Conservation (phyloP, 192 early-diverging fungal genomes). For the Lunasporangiospora selenospora region DNA sequence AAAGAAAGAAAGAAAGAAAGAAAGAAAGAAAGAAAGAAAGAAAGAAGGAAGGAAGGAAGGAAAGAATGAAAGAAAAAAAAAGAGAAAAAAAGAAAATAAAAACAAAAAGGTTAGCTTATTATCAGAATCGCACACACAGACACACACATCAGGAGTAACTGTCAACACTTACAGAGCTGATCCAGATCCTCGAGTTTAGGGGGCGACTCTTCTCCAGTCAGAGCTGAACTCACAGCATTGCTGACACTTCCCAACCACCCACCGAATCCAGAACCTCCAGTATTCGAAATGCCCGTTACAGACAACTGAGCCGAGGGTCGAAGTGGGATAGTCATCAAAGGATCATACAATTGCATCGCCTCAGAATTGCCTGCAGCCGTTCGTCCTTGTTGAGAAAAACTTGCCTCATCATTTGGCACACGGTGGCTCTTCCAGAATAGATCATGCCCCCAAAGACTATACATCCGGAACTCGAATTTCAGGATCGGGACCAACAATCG, state of each 20-base stretch:
- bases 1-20: too few species aligned
- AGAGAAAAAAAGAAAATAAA: not conserved
- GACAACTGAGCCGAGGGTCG: slow-evolving; percentile 6
- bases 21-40: not conserved
- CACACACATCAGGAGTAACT: not conserved
- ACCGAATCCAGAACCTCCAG: too few species aligned
- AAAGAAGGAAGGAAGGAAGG: not conserved
- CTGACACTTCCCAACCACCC: too few species aligned
- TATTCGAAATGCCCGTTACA: slow-evolving; percentile 19
- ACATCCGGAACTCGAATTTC: slow-evolving; percentile 36
- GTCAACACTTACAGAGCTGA: slow-evolving; percentile 29
- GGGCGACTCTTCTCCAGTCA: slow-evolving; percentile 6
- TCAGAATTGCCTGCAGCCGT: too few species aligned
- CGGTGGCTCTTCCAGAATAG: slow-evolving; percentile 20
- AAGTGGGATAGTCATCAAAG: slow-evolving; percentile 23
- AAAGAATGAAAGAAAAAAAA: not conserved
- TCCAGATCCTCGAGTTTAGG: slow-evolving; percentile 36
- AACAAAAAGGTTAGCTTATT: not conserved
- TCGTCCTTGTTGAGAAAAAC: not conserved
- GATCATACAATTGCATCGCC: slow-evolving; percentile 32
- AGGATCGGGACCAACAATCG: slow-evolving; percentile 37
- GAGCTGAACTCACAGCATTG: too few species aligned
- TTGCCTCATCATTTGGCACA: slow-evolving; percentile 7
- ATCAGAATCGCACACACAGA: not conserved
- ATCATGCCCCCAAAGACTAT: slow-evolving; percentile 47